Base-by-base conservation (phyloP, 768 basidiomycete species). In the Pisolithus orientalis region DNA sequence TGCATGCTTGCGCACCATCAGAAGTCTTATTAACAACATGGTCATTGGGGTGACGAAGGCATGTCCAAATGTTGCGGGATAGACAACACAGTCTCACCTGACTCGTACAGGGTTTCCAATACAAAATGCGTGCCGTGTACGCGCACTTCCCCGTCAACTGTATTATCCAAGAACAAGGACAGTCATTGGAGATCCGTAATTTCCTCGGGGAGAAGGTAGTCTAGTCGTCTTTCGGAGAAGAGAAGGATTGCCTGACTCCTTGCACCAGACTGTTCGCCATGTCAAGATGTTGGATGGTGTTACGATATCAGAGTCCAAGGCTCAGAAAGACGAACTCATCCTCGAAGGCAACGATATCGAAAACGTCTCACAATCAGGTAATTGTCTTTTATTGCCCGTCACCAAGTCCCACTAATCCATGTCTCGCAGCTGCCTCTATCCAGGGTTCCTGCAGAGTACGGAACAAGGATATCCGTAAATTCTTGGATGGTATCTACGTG, bases 91-190 rank as follows among this genome's bases (percentile, higher is more conserved):
- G 10, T 24, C 59, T 34, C 62, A 32, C 37, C 11, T 43, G 11
- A 14, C 10, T 25, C 13, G 44, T 49, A 40, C 60, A 94, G 94
- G 96, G 96, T 57, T 99, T 98, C 85, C 84, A 85, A 63, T 99
- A 99, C 83, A 99, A 98, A 87, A 97, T 99, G 95, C 91, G 94
- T 62, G 82, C 93, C 27, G 96, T 99, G 49, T 99, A 98, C 67
- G 96, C 96, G 62, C 96, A 99, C 79, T 99, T 99, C 80, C 96
- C 96, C 55, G 96, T 99, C 80, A 99, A 99, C 79, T 87, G 87
- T 69, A 95, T 96, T 70, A 90, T 95, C 64, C 85, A 89, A 69
- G 83, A 89, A 7, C 70, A 70, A 54, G 91, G 89, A 49, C 69
- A 65, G 38, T 70, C 81, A 45, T 72, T 94, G 44, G 94, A 95